Conservation (phyloP, 2,329 filamentous ascomycete species). For the Shiraia sp. region DNA sequence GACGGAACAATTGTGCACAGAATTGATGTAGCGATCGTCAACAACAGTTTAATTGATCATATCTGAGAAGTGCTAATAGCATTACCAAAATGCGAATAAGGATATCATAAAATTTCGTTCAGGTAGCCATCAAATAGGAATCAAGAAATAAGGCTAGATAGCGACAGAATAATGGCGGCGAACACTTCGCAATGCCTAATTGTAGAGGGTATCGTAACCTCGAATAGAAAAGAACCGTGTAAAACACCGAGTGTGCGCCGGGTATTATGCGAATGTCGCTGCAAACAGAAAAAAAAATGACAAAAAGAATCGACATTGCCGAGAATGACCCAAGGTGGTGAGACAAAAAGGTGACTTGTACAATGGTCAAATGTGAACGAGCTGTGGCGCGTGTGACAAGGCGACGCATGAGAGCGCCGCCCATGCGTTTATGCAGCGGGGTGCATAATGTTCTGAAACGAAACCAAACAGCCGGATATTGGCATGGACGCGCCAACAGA, state of each 20-base stretch:
- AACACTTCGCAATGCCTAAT: slow-evolving; percentile 23
- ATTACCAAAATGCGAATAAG: slow-evolving; percentile 2
- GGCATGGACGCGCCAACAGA: not conserved
- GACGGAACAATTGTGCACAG: not conserved
- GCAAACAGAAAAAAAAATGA: slow-evolving; percentile 7
- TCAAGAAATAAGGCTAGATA: slow-evolving; percentile 1
- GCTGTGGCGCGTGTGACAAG: slow-evolving; percentile 6
- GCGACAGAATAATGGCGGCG: slow-evolving; percentile 15
- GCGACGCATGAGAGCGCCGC: slow-evolving; percentile 16
- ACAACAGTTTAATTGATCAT: not conserved
- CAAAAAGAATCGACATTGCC: not conserved
- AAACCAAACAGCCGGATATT: slow-evolving; percentile 4
- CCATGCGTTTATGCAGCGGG: slow-evolving; percentile 10
- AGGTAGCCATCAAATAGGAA: not conserved
- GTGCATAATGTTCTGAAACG: slow-evolving; percentile 19
- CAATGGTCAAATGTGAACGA: not conserved
- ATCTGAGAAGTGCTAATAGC: slow-evolving; percentile 1
- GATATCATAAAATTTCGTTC: slow-evolving; percentile 7
- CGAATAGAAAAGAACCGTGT: not conserved
- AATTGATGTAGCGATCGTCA: not conserved
- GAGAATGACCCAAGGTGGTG: not conserved
- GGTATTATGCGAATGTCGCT: slow-evolving; percentile 15
- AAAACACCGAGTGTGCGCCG: slow-evolving; percentile 11
- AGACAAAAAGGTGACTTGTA: slow-evolving; percentile 6
- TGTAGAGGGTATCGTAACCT: slow-evolving; percentile 15